phyloP scores from a whole-genome alignment of 2,329 filamentous ascomycete genomes.

The Epichloe typhina region DNA sequence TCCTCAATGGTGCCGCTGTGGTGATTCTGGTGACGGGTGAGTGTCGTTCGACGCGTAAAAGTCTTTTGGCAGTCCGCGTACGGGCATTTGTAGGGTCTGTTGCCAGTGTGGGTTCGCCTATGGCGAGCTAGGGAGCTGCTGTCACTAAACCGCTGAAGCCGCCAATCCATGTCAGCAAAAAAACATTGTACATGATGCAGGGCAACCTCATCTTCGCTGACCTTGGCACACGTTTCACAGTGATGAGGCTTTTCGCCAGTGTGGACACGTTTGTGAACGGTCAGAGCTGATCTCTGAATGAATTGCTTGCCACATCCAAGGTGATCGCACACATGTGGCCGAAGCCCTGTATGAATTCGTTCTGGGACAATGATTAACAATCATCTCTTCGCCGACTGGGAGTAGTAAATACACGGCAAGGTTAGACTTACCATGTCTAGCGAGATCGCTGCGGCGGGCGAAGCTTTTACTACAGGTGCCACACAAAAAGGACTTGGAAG shows the following conservation, averaged over 20 bases:
- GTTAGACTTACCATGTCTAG: constrained; percentile 69
- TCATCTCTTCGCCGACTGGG: not conserved
- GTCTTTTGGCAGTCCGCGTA: constrained; percentile 98
- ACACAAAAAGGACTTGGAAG: constrained; percentile 68
- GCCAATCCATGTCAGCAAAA: not conserved
- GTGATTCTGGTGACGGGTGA: constrained; percentile 91
- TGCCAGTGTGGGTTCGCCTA: constrained; percentile 87
- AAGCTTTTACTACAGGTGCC: constrained; percentile 85
- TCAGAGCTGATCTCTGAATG: constrained; percentile 90
- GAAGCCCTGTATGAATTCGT: constrained; percentile 83
- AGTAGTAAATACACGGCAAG: not conserved
- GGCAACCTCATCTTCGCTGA: constrained; percentile 28
- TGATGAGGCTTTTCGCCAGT: constrained; percentile 97
- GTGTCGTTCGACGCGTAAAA: constrained; percentile 86
- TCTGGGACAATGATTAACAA: constrained; percentile 41
- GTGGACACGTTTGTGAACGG: constrained; percentile 88
- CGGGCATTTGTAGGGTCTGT: constrained; percentile 92
- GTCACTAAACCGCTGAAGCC: constrained; percentile 75
- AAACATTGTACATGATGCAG: not conserved
- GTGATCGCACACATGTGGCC: constrained; percentile 86
- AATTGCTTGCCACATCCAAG: constrained; percentile 88
- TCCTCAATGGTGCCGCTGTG: constrained; percentile 94
- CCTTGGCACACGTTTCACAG: constrained; percentile 94
- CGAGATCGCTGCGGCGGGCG: constrained; percentile 83
- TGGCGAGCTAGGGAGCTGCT: constrained; percentile 90